phyloP scores from a whole-genome alignment of 2,329 filamentous ascomycete genomes.

The Aspergillus viridinutans region DNA sequence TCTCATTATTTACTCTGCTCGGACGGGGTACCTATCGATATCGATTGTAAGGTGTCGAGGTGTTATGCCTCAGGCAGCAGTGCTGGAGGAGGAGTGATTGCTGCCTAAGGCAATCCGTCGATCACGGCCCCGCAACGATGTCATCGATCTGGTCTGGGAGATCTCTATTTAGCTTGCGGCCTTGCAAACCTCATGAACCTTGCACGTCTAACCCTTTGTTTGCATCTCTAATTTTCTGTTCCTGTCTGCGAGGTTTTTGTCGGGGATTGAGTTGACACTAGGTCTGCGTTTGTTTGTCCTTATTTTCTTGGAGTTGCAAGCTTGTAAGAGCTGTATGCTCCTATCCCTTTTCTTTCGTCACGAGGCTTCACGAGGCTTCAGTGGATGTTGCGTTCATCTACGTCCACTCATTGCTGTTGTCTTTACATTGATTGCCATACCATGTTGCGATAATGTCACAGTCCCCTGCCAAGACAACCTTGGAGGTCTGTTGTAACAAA shows the following conservation, averaged over 20 bases:
- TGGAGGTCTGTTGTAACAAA: neutral
- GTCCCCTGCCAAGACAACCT: neutral
- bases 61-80: neutral
- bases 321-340: neutral
- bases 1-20: neutral
- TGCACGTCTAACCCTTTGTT: neutral
- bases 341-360: neutral
- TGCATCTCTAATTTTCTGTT: neutral
- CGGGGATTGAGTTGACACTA: neutral
- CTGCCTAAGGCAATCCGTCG: constrained; percentile 12
- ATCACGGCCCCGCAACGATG: constrained; percentile 15
- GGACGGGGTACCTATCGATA: neutral
- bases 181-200: neutral
- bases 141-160: constrained; percentile 13
- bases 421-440: neutral
- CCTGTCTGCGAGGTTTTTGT: neutral
- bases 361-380: no score
- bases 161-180: neutral
- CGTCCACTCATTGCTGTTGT: neutral
- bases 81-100: neutral
- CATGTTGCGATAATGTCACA: neutral
- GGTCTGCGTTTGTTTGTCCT: neutral
- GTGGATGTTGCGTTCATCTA: neutral
- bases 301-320: neutral
- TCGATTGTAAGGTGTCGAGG: neutral